Percentiles rank a stretch among this genome's conserved stretches.
These are phyloP conservation scores for Hanseniaspora meyeri DNA, from an alignment of 805 yeast genomes.

Conservation along the genomic window DNA sequence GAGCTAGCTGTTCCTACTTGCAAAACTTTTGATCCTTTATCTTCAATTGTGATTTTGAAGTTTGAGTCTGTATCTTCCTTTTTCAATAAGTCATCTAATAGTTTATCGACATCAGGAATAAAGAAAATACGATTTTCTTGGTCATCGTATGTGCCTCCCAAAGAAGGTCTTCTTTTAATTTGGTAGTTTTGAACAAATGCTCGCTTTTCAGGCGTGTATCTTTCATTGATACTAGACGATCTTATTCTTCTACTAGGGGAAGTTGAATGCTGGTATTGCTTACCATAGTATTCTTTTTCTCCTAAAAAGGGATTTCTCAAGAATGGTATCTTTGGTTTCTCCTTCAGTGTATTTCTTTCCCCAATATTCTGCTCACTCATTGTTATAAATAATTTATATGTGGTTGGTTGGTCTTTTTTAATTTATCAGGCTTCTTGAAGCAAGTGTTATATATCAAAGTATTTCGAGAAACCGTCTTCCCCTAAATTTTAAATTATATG, in stretches of 20 bases:
- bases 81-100: slow-evolving; percentile 53
- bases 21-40: slow-evolving; percentile 71
- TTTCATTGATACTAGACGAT: slow-evolving; percentile 9
- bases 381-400: neutral
- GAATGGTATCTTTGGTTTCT: neutral
- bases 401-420: no score
- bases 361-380: neutral
- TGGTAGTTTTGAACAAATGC: slow-evolving; percentile 17
- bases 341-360: neutral
- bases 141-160: slow-evolving; percentile 35
- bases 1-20: slow-evolving; percentile 75
- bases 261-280: slow-evolving; percentile 8
- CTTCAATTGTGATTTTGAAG: slow-evolving; percentile 75
- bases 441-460: neutral
- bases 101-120: slow-evolving; percentile 61
- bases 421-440: no score
- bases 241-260: slow-evolving; percentile 13
- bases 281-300: slow-evolving; percentile 13
- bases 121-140: slow-evolving; percentile 38
- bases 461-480: no score
- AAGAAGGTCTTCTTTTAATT: slow-evolving; percentile 40
- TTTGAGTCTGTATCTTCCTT: slow-evolving; percentile 79
- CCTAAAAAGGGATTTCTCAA: slow-evolving; percentile 8
- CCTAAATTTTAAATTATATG: no score
- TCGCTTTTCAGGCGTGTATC: slow-evolving; percentile 5